Evolutionary conservation across 805 yeast genomes (phyloP).

Genomic region (Candida gorgasii): DNA sequence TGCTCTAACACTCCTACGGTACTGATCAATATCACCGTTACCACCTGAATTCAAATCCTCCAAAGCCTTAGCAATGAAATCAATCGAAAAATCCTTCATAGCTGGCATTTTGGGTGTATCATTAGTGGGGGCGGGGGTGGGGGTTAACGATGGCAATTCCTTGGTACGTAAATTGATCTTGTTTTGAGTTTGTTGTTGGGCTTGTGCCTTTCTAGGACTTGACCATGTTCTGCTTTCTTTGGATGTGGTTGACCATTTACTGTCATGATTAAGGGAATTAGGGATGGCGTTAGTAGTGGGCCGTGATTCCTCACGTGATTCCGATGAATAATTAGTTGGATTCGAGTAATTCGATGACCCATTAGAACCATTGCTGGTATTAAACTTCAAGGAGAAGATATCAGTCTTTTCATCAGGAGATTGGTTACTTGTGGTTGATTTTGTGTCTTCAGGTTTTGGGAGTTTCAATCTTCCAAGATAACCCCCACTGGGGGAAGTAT

Average conservation of each 20-base stretch:
- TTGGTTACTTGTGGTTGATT: constrained; percentile 17
- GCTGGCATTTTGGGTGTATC: constrained; percentile 29
- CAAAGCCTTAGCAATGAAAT: constrained; percentile 46
- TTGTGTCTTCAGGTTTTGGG: constrained; percentile 19
- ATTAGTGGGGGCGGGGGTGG: constrained; percentile 10
- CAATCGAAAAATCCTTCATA: constrained; percentile 45
- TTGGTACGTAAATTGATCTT: constrained; percentile 37
- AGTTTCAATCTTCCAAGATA: too few relatives aligned
- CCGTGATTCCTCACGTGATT: constrained; percentile 18
- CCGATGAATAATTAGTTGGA: constrained; percentile 35
- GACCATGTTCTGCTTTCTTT: constrained; percentile 49
- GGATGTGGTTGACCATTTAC: too few relatives aligned
- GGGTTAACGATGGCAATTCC: constrained; percentile 24
- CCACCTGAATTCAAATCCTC: constrained; percentile 48
- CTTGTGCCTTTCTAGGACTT: constrained; percentile 39
- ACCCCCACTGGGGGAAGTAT: too few relatives aligned
- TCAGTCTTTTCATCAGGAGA: constrained; percentile 20
- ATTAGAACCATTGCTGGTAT: constrained; percentile 18
- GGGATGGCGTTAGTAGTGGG: too few relatives aligned
- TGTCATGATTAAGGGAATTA: too few relatives aligned
- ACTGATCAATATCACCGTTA: constrained; percentile 43
- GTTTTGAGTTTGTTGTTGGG: constrained; percentile 34
- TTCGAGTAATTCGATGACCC: constrained; percentile 33
- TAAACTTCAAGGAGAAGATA: constrained; percentile 16
- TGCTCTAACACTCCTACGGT: constrained; percentile 38